A percentile compares a stretch with the other conserved stretches of the same genome.
These are phyloP conservation scores for Amylocarpus encephaloides DNA, from an alignment of 2,329 filamentous ascomycete species.

Conservation along the genomic window DNA sequence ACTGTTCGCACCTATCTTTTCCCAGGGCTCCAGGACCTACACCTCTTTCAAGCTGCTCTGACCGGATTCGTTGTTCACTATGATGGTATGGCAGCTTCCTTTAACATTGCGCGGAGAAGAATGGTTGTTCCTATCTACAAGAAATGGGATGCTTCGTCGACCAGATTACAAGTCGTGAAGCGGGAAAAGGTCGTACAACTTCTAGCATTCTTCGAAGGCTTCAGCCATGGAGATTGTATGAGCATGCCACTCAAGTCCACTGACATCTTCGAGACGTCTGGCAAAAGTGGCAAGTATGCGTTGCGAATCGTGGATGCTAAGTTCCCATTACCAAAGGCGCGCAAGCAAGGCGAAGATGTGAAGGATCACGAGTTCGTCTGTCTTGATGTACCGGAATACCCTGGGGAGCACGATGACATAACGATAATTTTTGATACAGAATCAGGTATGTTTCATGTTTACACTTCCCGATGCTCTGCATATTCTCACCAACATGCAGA, in stretches of 20 bases:
- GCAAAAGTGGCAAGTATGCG: constrained; percentile 58
- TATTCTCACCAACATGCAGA: constrained; percentile 20
- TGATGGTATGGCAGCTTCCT: constrained; percentile 64
- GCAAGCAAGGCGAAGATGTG: constrained; percentile 42
- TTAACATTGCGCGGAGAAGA: constrained; percentile 75
- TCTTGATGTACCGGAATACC: constrained; percentile 80
- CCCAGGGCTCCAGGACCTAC: constrained; percentile 59
- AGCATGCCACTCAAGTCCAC: constrained; percentile 80
- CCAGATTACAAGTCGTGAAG: constrained; percentile 72
- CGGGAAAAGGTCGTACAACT: constrained; percentile 72
- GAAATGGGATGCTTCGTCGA: constrained; percentile 80
- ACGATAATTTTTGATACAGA: constrained; percentile 77
- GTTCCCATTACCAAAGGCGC: constrained; percentile 67
- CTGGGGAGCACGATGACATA: constrained; percentile 89
- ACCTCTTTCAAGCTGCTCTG: constrained; percentile 70
- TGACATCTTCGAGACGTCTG: constrained; percentile 70
- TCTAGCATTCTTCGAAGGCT: constrained; percentile 82
- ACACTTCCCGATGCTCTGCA: background rate
- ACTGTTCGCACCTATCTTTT: constrained; percentile 68
- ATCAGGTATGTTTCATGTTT: constrained; percentile 32
- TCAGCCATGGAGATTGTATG: constrained; percentile 81
- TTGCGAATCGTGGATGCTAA: constrained; percentile 84
- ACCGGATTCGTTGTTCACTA: constrained; percentile 75
- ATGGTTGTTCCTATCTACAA: constrained; percentile 94
- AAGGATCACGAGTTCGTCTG: constrained; percentile 70